phyloP scores from a whole-genome alignment of 83 land plant genomes.

The Thuja plicata region DNA sequence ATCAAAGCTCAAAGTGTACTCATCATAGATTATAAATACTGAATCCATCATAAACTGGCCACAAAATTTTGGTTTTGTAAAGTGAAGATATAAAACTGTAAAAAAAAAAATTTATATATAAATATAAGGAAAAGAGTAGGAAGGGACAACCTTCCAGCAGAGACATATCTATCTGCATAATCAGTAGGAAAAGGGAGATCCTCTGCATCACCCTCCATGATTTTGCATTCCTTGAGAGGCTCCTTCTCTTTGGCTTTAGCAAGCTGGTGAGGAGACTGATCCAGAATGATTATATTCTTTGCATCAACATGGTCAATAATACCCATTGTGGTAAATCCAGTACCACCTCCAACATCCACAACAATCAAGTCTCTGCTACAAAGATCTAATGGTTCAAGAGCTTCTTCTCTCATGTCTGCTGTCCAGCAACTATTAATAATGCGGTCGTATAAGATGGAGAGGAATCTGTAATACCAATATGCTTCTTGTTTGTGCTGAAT shows the following conservation, averaged over 20 bases:
- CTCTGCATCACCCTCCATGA: slow-evolving; percentile 93
- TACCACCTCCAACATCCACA: slow-evolving; percentile 98
- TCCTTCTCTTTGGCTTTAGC: slow-evolving; percentile 94
- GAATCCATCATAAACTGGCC: too few species aligned
- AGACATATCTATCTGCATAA: slow-evolving; percentile 91
- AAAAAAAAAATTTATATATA: neutral
- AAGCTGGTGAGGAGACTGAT: slow-evolving; percentile 98
- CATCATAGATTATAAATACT: too few species aligned
- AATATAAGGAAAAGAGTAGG: neutral
- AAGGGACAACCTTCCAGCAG: slow-evolving; percentile 69
- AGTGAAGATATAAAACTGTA: neutral
- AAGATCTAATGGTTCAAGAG: slow-evolving; percentile 93
- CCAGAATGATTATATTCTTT: slow-evolving; percentile 94
- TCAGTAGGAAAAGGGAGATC: slow-evolving; percentile 91
- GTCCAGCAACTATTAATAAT: slow-evolving; percentile 98
- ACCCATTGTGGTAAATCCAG: slow-evolving; percentile 92
- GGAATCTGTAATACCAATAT: slow-evolving; percentile 93
- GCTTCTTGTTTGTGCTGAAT: slow-evolving; percentile 99
- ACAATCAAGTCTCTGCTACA: slow-evolving; percentile 60
- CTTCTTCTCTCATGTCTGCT: slow-evolving; percentile 98
- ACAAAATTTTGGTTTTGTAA: neutral
- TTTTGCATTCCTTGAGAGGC: slow-evolving; percentile 83
- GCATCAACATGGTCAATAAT: slow-evolving; percentile 87
- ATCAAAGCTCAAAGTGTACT: too few species aligned
- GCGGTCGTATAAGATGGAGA: slow-evolving; percentile 93